phyloP scores from a whole-genome alignment of 2,329 filamentous ascomycete species.

The Neoarthrinium moseri region DNA sequence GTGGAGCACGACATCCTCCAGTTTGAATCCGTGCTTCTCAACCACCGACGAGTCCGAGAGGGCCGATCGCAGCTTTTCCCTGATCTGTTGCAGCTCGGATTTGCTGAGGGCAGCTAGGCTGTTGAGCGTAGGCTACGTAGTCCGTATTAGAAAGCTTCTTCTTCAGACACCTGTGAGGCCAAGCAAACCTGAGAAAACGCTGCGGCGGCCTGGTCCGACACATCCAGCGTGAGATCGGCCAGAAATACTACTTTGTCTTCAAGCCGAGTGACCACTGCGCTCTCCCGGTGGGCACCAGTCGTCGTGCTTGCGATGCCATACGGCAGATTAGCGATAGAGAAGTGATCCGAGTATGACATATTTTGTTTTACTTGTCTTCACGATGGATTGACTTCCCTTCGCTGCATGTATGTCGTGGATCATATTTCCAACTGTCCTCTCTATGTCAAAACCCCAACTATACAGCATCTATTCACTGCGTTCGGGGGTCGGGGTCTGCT shows the following conservation, averaged over 20 bases:
- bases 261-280: constrained; percentile 49
- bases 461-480: too few relatives aligned
- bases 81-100: constrained; percentile 16
- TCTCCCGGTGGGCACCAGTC: constrained; percentile 25
- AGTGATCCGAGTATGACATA: constrained; percentile 34
- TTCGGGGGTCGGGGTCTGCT: background rate
- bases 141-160: too few relatives aligned
- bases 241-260: constrained; percentile 53
- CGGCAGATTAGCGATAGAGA: constrained; percentile 52
- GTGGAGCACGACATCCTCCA: constrained; percentile 45
- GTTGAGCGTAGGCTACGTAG: constrained; percentile 18
- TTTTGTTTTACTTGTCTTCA: background rate
- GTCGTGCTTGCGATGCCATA: constrained; percentile 49
- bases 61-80: constrained; percentile 14
- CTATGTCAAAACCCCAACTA: too few relatives aligned
- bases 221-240: constrained; percentile 32
- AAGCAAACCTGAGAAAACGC: constrained; percentile 16
- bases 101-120: constrained; percentile 15
- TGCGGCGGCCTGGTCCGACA: constrained; percentile 4
- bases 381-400: background rate
- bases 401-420: too few relatives aligned
- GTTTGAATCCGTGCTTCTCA: constrained; percentile 21
- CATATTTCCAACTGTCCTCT: too few relatives aligned
- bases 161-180: background rate
- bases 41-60: constrained; percentile 16